Base-by-base conservation (phyloP, 148 eudicot species). In the Heliosperma pusillum region DNA sequence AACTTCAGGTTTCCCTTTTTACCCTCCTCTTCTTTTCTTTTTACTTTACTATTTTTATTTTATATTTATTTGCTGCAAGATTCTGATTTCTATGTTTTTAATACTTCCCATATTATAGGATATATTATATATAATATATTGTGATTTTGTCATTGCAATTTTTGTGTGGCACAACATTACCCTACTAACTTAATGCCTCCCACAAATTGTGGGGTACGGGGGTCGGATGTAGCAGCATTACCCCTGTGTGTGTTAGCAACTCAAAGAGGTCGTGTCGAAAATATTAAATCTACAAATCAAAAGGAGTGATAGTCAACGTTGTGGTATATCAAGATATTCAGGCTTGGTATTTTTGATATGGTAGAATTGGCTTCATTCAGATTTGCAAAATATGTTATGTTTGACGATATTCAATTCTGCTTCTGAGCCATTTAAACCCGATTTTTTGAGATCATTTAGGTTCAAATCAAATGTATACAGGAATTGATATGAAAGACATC, bases 1-100 rank as follows among this genome's bases (percentile, higher is more conserved):
- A 88, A 36, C 93, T 93, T 73, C 87, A 87, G 90, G 97, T 88
- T 61, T 19, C 3, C 2, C 53, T 9, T 67, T 67, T 42, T 21
- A 40, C 53, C 70, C 27, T 66, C 22, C 45, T 67, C 13, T 2
- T 42, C 0, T 20, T 67, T 42, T 67, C 50, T 5, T 21, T 3
- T 67, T 11, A 2, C 1, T 10, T 0, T 47, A 6, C 42, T 36
- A 36, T 36, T 36, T 36, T n/a, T n/a, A n/a, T n/a, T n/a, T n/a
- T n/a, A n/a, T n/a, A n/a, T n/a, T n/a, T n/a, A n/a, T n/a, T n/a
- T 40, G 44, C 44, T 40, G 44, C 7, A 40, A 40, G 11, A 30
- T 25, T 63, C 33, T 24, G 64, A 60, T 24, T 22, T n/a, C 8
- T 7, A 52, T 65, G 40, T 65, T 62, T 65, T 62, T 27, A 13